Conservation (phyloP, 352 stramenopile species). For the Phytophthora fragariaefolia region DNA sequence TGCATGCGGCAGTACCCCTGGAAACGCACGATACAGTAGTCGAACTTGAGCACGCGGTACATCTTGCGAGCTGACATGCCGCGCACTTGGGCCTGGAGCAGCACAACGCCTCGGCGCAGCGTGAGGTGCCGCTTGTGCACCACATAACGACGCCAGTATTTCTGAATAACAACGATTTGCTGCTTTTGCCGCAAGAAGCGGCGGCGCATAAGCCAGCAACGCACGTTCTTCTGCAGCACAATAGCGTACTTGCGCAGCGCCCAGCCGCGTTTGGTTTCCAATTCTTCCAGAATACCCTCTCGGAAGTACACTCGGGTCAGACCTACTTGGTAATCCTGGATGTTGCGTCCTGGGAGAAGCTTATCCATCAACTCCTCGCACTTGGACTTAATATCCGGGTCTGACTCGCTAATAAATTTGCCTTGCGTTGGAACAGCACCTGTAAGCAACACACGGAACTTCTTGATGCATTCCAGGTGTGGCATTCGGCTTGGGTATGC, state of each 20-base stretch:
- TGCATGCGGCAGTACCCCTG: slow-evolving; percentile 75
- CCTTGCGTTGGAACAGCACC: slow-evolving; percentile 38
- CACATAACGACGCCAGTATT: slow-evolving; percentile 79
- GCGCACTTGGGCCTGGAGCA: slow-evolving; percentile 67
- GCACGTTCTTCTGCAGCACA: slow-evolving; percentile 75
- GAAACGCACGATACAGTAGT: slow-evolving; percentile 78
- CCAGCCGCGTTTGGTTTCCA: slow-evolving; percentile 77
- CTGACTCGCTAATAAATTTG: slow-evolving; percentile 46
- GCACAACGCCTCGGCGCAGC: slow-evolving; percentile 57
- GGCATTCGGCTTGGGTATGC: slow-evolving; percentile 84
- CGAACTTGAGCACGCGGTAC: slow-evolving; percentile 77
- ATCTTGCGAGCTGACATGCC: slow-evolving; percentile 65
- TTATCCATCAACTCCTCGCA: slow-evolving; percentile 77
- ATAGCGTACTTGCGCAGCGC: slow-evolving; percentile 82
- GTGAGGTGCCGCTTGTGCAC: slow-evolving; percentile 60
- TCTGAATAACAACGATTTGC: slow-evolving; percentile 66
- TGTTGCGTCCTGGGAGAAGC: slow-evolving; percentile 71
- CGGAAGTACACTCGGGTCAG: slow-evolving; percentile 88
- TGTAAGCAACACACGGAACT: slow-evolving; percentile 67
- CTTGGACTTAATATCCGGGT: slow-evolving; percentile 61
- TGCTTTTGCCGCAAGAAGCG: slow-evolving; percentile 57
- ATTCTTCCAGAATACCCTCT: slow-evolving; percentile 79
- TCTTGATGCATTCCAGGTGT: slow-evolving; percentile 82
- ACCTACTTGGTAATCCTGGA: slow-evolving; percentile 89
- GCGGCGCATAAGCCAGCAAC: slow-evolving; percentile 65